Evolutionary conservation across 2,329 filamentous ascomycete species (phyloP).

Genomic region (Microsporum ferrugineum): DNA sequence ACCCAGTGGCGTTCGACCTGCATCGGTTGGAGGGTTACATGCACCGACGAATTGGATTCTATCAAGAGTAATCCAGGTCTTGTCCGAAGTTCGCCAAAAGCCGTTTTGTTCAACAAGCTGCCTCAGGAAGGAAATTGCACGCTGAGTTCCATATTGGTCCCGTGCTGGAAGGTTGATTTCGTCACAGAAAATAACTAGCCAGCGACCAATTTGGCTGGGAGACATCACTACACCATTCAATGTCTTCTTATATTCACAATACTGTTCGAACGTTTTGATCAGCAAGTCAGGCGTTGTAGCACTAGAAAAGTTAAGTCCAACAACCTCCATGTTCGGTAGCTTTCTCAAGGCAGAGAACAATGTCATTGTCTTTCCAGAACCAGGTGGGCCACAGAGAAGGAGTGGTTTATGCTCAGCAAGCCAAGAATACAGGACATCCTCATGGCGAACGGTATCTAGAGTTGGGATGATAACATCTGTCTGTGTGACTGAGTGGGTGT

Average conservation of each 20-base stretch:
- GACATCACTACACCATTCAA: conserved; percentile 91
- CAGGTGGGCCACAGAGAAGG: conserved; percentile 88
- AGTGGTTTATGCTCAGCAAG: conserved; percentile 96
- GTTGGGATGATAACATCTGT: conserved; percentile 98
- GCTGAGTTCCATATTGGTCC: conserved; percentile 93
- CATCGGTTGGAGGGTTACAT: conserved; percentile 96
- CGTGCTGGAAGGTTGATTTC: conserved; percentile 98
- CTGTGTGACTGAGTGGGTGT: conserved; percentile 94
- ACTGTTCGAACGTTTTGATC: conserved; percentile 98
- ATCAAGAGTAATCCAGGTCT: conserved; percentile 94
- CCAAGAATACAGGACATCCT: conserved; percentile 99
- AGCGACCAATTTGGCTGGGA: conserved; percentile 89
- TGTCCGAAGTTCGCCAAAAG: conserved; percentile 96
- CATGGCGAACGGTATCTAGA: conserved; percentile 89
- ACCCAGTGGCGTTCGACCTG: conserved; percentile 87
- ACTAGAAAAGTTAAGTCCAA: conserved; percentile 98
- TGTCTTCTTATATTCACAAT: conserved; percentile 99
- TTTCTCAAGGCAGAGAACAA: conserved; percentile 95
- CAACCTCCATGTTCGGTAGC: conserved; percentile 96
- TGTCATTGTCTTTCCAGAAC: conserved; percentile 99
- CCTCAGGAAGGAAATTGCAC: conserved; percentile 91
- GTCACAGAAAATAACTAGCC: conserved; percentile 97
- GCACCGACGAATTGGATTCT: conserved; percentile 98
- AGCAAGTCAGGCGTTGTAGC: conserved; percentile 94
- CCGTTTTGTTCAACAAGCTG: conserved; percentile 98